phyloP scores from a whole-genome alignment of 73 alveolate species.

The Breviolum minutum region DNA sequence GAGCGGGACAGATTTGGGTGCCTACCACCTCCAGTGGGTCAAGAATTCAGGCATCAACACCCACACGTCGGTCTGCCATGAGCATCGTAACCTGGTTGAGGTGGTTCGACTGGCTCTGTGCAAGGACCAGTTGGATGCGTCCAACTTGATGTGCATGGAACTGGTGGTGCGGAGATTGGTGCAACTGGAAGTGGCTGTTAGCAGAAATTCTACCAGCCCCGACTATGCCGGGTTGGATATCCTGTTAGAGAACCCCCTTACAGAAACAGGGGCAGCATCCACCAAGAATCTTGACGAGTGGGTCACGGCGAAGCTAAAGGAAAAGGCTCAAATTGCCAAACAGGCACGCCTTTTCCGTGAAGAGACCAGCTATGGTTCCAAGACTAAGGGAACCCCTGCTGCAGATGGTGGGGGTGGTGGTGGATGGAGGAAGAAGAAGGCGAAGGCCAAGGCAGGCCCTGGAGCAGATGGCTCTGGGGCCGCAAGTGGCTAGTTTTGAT shows the following conservation, averaged over 20 bases:
- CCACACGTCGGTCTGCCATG: not conserved
- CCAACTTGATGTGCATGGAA: not conserved
- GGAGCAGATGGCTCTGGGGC: not conserved
- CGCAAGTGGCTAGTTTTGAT: not conserved
- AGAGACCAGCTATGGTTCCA: not conserved
- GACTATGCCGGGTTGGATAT: not conserved
- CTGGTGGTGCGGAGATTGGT: not conserved
- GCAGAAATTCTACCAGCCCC: not conserved
- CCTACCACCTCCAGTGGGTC: slow-evolving; percentile 33
- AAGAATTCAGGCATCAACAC: not conserved
- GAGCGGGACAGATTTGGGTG: not conserved
- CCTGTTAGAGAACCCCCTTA: not conserved
- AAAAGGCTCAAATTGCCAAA: slow-evolving; percentile 2
- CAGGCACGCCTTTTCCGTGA: slow-evolving; percentile 3
- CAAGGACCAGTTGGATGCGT: not conserved
- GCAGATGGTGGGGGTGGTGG: not conserved
- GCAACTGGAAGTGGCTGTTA: slow-evolving; percentile 15
- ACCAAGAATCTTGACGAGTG: not conserved
- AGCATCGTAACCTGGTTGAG: not conserved
- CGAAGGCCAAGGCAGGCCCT: not conserved
- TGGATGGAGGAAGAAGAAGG: not conserved
- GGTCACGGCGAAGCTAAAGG: not conserved
- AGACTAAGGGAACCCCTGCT: not conserved
- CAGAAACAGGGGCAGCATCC: not conserved
- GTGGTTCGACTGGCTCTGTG: not conserved